phyloP scores from a whole-genome alignment of 2,329 filamentous ascomycete genomes.

The Aspergillus sp. region DNA sequence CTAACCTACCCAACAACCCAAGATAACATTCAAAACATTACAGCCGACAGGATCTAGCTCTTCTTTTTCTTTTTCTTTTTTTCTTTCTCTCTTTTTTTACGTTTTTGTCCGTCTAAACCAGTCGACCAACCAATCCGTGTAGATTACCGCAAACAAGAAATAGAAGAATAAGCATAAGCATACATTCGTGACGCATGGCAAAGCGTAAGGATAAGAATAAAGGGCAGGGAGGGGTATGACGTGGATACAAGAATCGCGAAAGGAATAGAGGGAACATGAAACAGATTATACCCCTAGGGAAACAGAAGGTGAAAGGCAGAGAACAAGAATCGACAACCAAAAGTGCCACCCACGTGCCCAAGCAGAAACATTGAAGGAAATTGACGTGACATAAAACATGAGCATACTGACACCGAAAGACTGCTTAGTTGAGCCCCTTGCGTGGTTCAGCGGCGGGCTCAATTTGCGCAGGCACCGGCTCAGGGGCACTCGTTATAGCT shows the following conservation, averaged over 20 bases:
- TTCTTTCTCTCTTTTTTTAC: background rate
- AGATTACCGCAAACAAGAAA: background rate
- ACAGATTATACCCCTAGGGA: background rate
- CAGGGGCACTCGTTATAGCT: background rate
- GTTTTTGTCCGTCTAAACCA: background rate
- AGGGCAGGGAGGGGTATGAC: slow-evolving; percentile 3
- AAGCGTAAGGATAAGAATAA: slow-evolving; percentile 9
- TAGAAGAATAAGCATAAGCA: slow-evolving; percentile 9
- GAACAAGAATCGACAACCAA: no score
- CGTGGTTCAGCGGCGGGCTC: background rate
- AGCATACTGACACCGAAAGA: background rate
- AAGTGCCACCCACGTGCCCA: no score
- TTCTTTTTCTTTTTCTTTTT: no score
- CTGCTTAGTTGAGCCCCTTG: background rate
- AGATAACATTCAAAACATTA: no score
- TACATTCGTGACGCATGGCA: slow-evolving; percentile 19
- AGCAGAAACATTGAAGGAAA: background rate
- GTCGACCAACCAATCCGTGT: background rate
- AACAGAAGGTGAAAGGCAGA: background rate
- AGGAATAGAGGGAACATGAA: background rate
- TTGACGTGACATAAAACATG: background rate
- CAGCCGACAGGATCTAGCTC: no score
- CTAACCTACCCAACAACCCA: no score
- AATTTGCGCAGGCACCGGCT: background rate
- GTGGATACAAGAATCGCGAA: background rate